Evolutionary conservation across 192 early-diverging fungal genomes (phyloP).

Genomic region (Phycomyces blakesleeanus): DNA sequence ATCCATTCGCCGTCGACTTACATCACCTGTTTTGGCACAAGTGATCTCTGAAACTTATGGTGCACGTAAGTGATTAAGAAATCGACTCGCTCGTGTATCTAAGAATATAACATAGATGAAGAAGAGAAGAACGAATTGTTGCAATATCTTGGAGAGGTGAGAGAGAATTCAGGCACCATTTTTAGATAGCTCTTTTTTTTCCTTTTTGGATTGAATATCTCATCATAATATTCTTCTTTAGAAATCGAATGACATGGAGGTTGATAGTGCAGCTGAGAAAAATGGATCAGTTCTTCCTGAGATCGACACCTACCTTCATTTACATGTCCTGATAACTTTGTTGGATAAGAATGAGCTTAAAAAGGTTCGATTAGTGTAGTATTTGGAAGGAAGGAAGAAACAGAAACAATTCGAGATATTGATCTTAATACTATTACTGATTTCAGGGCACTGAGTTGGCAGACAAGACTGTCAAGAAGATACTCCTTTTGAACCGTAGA

Average conservation of each 20-base stretch:
- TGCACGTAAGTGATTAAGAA: conserved; percentile 36
- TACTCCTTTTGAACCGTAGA: conserved; percentile 75
- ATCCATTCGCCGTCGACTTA: conserved; percentile 76
- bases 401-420: not conserved
- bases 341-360: conserved; percentile 74
- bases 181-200: too few species aligned
- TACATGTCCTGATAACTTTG: conserved; percentile 76
- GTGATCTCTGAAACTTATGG: conserved; percentile 51
- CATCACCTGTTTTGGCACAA: conserved; percentile 56
- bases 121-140: conserved; percentile 30
- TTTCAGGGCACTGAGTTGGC: conserved; percentile 66
- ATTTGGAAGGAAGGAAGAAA: not conserved
- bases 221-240: too few species aligned
- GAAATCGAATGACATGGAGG: conserved; percentile 34
- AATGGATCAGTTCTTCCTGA: conserved; percentile 57
- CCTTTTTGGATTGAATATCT: too few species aligned
- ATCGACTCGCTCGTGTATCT: not conserved
- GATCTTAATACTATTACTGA: too few species aligned
- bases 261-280: conserved; percentile 40
- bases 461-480: conserved; percentile 56
- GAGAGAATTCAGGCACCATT: not conserved
- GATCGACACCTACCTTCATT: conserved; percentile 79
- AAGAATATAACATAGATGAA: conserved; percentile 17
- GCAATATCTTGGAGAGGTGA: conserved; percentile 36
- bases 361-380: conserved; percentile 43